Percentiles rank a stretch among this genome's conserved stretches.
phyloP scores from a whole-genome alignment of 2,329 filamentous ascomycete species.

The Ustilaginoidea virens region DNA sequence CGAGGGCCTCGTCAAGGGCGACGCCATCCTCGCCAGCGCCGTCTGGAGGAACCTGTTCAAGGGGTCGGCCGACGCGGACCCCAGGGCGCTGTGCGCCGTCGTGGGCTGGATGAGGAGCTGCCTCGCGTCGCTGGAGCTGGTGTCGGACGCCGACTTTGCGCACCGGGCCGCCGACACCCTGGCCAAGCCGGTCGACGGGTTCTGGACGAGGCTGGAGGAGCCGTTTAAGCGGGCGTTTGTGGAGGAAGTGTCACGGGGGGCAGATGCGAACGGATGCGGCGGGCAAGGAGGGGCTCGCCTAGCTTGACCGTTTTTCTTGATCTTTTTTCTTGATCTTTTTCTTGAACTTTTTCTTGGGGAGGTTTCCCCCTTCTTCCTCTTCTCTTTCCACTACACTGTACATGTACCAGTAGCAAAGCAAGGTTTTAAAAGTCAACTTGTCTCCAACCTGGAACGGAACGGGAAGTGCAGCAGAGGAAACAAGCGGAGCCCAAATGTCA shows the following conservation, averaged over 20 bases:
- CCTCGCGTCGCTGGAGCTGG: conserved; percentile 31
- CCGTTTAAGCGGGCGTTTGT: conserved; percentile 13
- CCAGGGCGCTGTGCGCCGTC: conserved; percentile 33
- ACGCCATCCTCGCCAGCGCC: conserved; percentile 64
- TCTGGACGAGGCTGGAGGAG: conserved; percentile 27
- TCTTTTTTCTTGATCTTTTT: too few species aligned
- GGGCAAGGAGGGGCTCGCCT: too few species aligned
- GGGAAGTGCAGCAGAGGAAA: too few species aligned
- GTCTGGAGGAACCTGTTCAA: conserved; percentile 93
- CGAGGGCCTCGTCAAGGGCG: conserved; percentile 62
- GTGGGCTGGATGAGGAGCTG: conserved; percentile 40
- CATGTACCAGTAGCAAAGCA: too few species aligned
- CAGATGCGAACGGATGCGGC: too few species aligned
- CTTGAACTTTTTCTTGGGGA: too few species aligned
- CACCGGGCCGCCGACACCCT: conserved; percentile 18
- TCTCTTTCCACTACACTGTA: too few species aligned
- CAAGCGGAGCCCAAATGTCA: too few species aligned
- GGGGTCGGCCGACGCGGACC: conserved; percentile 39
- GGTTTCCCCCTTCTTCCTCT: too few species aligned
- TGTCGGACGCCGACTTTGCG: conserved; percentile 27
- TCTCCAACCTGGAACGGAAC: too few species aligned
- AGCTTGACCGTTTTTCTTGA: too few species aligned
- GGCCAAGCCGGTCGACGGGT: conserved; percentile 21
- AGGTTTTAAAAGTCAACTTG: too few species aligned
- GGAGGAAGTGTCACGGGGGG: background rate